phyloP scores from a whole-genome alignment of 2,329 filamentous ascomycete genomes.

The Alternaria sp. region DNA sequence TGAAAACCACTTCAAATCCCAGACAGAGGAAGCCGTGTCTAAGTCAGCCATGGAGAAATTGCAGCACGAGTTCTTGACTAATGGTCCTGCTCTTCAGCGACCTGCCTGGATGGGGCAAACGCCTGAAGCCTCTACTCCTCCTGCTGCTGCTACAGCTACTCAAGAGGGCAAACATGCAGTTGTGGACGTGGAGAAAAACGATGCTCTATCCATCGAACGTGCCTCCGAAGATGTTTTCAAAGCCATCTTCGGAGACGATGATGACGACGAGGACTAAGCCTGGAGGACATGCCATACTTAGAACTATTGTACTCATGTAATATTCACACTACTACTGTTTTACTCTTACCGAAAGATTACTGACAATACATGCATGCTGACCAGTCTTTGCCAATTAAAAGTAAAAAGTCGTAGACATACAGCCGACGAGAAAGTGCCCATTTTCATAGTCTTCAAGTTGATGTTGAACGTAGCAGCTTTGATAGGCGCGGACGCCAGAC shows the following conservation, averaged over 20 bases:
- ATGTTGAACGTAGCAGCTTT: background rate
- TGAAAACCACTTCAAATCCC: slow-evolving; percentile 35
- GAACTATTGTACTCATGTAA: background rate
- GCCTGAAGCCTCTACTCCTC: background rate
- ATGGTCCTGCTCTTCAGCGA: slow-evolving; percentile 39
- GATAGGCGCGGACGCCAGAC: background rate
- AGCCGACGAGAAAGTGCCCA: background rate
- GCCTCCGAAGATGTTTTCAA: slow-evolving; percentile 85
- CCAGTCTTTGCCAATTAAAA: background rate
- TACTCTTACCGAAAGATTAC: background rate
- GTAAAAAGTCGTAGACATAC: background rate
- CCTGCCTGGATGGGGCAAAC: slow-evolving; percentile 39
- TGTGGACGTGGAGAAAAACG: slow-evolving; percentile 78
- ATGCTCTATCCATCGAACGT: slow-evolving; percentile 75
- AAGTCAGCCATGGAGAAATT: slow-evolving; percentile 60
- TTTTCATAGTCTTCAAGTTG: background rate
- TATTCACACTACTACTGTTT: background rate
- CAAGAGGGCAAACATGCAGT: slow-evolving; percentile 32
- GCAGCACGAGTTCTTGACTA: slow-evolving; percentile 40
- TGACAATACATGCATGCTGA: background rate
- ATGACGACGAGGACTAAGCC: slow-evolving; percentile 54
- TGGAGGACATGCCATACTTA: background rate
- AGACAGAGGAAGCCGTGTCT: slow-evolving; percentile 59
- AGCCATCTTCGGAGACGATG: slow-evolving; percentile 91
- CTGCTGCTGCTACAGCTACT: background rate